Evolutionary conservation across 2,329 filamentous ascomycete species (phyloP).

Genomic region (Ophiostoma sp.): DNA sequence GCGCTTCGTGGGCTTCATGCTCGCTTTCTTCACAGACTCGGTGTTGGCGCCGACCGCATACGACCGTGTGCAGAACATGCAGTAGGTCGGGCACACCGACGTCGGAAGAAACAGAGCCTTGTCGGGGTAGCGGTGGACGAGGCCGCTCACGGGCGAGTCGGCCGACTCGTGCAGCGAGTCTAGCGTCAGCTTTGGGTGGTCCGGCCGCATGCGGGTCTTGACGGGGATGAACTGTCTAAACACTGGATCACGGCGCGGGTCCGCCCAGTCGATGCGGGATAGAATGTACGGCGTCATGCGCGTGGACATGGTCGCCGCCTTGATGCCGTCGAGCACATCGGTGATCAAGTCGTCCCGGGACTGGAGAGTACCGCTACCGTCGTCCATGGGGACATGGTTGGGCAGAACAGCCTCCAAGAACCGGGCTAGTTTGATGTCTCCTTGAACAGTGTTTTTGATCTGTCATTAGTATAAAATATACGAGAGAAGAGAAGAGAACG

Average conservation of each 20-base stretch:
- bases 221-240: conserved; percentile 57
- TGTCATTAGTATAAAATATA: conserved; percentile 28
- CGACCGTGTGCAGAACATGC: conserved; percentile 56
- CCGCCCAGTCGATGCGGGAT: conserved; percentile 53
- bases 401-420: conserved; percentile 50
- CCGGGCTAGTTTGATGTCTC: conserved; percentile 40
- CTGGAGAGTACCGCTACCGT: conserved; percentile 32
- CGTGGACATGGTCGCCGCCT: conserved; percentile 53
- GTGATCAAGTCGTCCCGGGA: conserved; percentile 49
- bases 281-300: conserved; percentile 57
- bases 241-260: conserved; percentile 54
- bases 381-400: conserved; percentile 40
- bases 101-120: conserved; percentile 56
- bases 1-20: conserved; percentile 36
- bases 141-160: conserved; percentile 51
- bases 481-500: not conserved
- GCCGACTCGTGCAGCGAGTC: conserved; percentile 55
- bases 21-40: conserved; percentile 43
- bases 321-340: conserved; percentile 50
- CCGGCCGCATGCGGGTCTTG: conserved; percentile 45
- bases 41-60: conserved; percentile 54
- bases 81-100: conserved; percentile 58
- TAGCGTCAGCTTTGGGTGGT: conserved; percentile 50
- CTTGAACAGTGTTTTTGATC: conserved; percentile 47
- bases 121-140: conserved; percentile 60